Conservation (phyloP, 2,329 filamentous ascomycete species). For the Pseudogymnoascus sp. region DNA sequence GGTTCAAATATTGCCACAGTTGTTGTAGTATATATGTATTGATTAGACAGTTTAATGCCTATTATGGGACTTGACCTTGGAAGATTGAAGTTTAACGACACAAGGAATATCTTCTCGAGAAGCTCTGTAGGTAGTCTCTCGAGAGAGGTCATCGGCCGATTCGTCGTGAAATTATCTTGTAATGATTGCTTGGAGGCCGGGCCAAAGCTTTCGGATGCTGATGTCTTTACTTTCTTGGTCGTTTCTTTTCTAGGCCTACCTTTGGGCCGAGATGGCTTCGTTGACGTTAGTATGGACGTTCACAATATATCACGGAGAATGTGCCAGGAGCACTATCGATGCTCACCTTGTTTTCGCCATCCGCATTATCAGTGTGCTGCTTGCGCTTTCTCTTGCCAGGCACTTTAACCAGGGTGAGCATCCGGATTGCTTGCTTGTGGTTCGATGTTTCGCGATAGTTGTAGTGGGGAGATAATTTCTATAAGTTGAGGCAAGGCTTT, state of each 20-base stretch:
- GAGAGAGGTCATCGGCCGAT: slow-evolving; percentile 21
- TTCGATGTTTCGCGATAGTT: neutral
- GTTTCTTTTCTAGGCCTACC: slow-evolving; percentile 6
- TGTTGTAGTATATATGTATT: slow-evolving; percentile 19
- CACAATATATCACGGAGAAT: neutral
- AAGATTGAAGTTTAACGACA: slow-evolving; percentile 23
- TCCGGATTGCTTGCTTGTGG: slow-evolving; percentile 1
- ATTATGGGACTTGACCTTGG: slow-evolving; percentile 24
- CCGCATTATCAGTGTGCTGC: slow-evolving; percentile 13
- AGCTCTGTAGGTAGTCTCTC: slow-evolving; percentile 27
- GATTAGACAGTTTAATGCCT: slow-evolving; percentile 23
- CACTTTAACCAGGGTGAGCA: slow-evolving; percentile 24
- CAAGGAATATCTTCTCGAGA: slow-evolving; percentile 23
- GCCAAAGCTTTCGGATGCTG: neutral
- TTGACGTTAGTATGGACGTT: neutral
- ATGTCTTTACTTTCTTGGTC: neutral
- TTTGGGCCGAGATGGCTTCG: neutral
- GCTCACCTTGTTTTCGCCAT: neutral
- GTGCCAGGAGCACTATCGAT: neutral
- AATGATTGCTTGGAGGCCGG: slow-evolving; percentile 13
- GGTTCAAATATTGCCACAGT: slow-evolving; percentile 21
- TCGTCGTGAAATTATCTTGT: slow-evolving; percentile 23
- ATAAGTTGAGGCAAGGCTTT: neutral
- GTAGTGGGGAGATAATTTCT: neutral
- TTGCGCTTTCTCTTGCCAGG: slow-evolving; percentile 23